Evolutionary conservation across 345 rosid genomes (phyloP).

Genomic region (Erucastrum elatum): DNA sequence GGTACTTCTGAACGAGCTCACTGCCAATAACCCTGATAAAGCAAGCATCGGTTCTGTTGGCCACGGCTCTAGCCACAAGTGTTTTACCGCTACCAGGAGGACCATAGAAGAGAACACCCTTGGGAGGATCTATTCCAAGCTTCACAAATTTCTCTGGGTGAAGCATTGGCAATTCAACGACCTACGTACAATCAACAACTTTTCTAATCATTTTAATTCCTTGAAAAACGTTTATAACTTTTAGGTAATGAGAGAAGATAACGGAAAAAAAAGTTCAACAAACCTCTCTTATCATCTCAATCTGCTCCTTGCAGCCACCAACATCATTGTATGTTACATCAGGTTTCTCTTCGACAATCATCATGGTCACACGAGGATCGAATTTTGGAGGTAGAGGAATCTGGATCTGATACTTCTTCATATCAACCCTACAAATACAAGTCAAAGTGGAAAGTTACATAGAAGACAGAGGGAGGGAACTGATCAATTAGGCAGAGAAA

Average conservation of each 20-base stretch:
- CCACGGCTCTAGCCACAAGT: slow-evolving; percentile 94
- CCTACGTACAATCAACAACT: slow-evolving; percentile 36
- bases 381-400: slow-evolving; percentile 97
- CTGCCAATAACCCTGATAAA: too few relatives aligned
- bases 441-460: neutral
- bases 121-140: slow-evolving; percentile 99
- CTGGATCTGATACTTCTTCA: slow-evolving; percentile 96
- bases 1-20: too few relatives aligned
- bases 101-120: slow-evolving; percentile 97
- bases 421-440: slow-evolving; percentile 70
- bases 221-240: neutral
- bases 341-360: slow-evolving; percentile 98
- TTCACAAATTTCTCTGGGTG: slow-evolving; percentile 99
- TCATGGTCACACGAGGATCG: slow-evolving; percentile 99
- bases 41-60: slow-evolving; percentile 96
- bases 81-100: slow-evolving; percentile 99
- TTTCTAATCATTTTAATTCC: neutral
- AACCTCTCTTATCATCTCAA: slow-evolving; percentile 97
- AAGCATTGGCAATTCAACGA: slow-evolving; percentile 98
- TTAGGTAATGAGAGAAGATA: neutral
- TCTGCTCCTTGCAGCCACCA: slow-evolving; percentile 98
- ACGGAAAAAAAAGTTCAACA: slow-evolving; percentile 16
- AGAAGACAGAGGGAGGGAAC: neutral
- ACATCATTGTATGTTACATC: slow-evolving; percentile 98
- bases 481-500: neutral